phyloP scores from a whole-genome alignment of 2,329 filamentous ascomycete genomes.

The Helminthosporium solani region DNA sequence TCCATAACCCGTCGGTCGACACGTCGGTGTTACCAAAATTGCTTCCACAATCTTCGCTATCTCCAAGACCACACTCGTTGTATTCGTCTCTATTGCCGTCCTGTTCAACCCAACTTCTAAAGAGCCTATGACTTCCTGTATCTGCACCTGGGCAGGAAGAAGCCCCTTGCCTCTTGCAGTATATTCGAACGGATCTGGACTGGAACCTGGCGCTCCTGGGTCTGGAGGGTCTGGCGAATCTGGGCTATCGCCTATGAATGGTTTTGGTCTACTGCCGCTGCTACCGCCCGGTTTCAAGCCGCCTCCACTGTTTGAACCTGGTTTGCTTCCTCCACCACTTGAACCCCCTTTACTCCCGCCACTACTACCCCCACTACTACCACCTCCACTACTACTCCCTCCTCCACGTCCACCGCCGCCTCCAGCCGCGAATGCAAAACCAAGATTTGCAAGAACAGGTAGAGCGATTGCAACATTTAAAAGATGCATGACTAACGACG shows the following conservation, averaged over 20 bases:
- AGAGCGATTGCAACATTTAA: background rate
- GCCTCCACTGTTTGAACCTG: background rate
- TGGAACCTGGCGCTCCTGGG: background rate
- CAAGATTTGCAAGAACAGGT: background rate
- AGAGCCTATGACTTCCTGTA: background rate
- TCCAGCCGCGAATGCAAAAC: background rate
- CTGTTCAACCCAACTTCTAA: constrained; percentile 2
- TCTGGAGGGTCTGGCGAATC: background rate
- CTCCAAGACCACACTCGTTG: background rate
- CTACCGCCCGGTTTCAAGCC: background rate
- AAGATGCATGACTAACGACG: background rate
- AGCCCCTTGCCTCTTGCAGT: background rate
- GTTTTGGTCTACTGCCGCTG: background rate
- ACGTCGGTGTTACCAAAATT: constrained; percentile 1
- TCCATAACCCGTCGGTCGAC: background rate
- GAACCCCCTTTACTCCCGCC: background rate
- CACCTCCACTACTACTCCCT: background rate
- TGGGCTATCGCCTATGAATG: background rate
- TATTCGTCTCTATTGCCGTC: background rate
- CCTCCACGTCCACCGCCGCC: background rate
- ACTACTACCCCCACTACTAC: background rate
- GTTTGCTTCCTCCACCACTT: background rate
- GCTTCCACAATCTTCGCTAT: constrained; percentile 1
- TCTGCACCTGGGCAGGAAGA: constrained; percentile 2
- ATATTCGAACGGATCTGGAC: background rate